Evolutionary conservation across 148 eudicot genomes (phyloP).

Genomic region (Chenopodium album): DNA sequence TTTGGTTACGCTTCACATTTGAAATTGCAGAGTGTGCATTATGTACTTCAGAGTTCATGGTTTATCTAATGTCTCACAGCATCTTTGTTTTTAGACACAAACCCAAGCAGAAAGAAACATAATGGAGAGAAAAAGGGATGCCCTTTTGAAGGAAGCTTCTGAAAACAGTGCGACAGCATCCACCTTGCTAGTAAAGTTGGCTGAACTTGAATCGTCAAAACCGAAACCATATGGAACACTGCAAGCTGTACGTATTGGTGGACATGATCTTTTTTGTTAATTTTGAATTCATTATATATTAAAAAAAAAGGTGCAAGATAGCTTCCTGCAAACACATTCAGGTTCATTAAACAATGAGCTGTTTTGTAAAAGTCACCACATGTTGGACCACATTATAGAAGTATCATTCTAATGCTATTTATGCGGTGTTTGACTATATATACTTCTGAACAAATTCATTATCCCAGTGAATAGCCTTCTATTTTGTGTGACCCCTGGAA

Average conservation of each 20-base stretch:
- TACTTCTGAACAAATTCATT: not conserved
- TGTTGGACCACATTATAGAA: not conserved
- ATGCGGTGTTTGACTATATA: not conserved
- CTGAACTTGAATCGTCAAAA: constrained; percentile 50
- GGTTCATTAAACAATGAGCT: not conserved
- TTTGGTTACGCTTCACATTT: not conserved
- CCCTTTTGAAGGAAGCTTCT: constrained; percentile 55
- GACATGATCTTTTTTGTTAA: not conserved
- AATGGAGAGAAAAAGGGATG: constrained; percentile 72
- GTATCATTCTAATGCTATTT: not conserved
- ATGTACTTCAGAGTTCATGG: constrained; percentile 20
- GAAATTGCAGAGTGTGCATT: constrained; percentile 11
- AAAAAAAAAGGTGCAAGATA: not conserved
- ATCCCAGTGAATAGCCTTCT: not conserved
- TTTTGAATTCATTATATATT: not conserved
- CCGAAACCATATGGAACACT: constrained; percentile 75
- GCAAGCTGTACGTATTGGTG: constrained; percentile 56
- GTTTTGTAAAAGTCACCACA: not conserved
- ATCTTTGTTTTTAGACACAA: constrained; percentile 57
- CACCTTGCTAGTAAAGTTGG: constrained; percentile 49
- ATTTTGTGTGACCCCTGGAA: not conserved
- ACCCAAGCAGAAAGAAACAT: constrained; percentile 88
- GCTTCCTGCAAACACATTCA: not conserved
- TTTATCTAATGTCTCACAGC: constrained; percentile 20
- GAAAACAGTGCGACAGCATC: constrained; percentile 41